Evolutionary conservation across 345 rosid species (phyloP).

Genomic region (Stellera chamaejasme): DNA sequence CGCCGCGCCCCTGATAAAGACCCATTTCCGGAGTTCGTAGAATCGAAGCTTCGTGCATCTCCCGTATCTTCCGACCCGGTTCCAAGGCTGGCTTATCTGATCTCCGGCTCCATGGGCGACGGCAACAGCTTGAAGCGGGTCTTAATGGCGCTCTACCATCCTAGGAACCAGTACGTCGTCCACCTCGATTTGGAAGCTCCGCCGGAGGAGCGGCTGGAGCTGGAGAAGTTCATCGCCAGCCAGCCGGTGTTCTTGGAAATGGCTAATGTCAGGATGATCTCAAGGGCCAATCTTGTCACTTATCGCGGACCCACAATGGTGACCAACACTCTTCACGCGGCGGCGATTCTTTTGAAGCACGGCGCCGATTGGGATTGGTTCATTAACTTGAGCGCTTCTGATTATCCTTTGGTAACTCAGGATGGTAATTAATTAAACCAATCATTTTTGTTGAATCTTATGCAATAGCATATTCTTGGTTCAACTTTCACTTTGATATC

Average conservation of each 20-base stretch:
- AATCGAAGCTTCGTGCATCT: conserved; percentile 29
- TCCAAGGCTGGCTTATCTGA: conserved; percentile 65
- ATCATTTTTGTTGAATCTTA: background rate
- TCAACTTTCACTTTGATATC: background rate
- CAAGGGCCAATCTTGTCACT: conserved; percentile 74
- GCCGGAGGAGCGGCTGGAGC: conserved; percentile 60
- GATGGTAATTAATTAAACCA: conserved; percentile 44
- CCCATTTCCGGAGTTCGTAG: conserved; percentile 36
- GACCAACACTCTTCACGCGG: conserved; percentile 86
- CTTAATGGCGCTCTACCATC: conserved; percentile 76
- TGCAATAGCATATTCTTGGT: background rate
- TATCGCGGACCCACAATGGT: conserved; percentile 93
- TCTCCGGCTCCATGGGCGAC: conserved; percentile 79
- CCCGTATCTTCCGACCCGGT: conserved; percentile 18
- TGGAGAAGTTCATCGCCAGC: conserved; percentile 41
- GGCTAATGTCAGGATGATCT: conserved; percentile 64
- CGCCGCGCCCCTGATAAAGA: conserved; percentile 3
- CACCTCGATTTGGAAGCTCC: conserved; percentile 86
- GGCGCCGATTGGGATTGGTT: conserved; percentile 97
- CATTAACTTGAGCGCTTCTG: conserved; percentile 85
- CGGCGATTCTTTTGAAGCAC: conserved; percentile 60
- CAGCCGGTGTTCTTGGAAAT: conserved; percentile 46
- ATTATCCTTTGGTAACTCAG: conserved; percentile 86
- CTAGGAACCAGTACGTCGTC: conserved; percentile 69
- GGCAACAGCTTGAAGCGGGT: conserved; percentile 65